phyloP scores from a whole-genome alignment of 148 eudicot species.

The Fagopyrum esculentum region DNA sequence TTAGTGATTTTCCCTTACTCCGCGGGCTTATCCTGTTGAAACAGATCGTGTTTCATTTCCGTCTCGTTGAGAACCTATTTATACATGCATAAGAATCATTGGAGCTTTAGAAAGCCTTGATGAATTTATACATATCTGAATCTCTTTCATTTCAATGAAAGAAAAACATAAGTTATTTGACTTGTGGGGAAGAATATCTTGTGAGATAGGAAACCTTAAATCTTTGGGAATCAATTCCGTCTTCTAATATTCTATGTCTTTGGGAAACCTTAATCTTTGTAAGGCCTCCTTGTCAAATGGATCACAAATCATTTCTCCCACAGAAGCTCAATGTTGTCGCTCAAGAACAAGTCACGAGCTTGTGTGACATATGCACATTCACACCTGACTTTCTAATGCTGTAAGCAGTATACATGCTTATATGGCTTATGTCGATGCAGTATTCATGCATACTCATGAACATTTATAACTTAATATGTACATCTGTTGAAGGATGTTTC shows the following conservation, averaged over 20 bases:
- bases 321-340: conserved; percentile 79
- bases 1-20: not conserved
- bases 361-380: not conserved
- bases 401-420: not conserved
- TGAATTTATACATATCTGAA: too few species aligned
- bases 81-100: not conserved
- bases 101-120: not conserved
- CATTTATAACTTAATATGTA: not conserved
- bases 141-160: too few species aligned
- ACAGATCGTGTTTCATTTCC: not conserved
- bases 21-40: not conserved
- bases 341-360: conserved; percentile 39
- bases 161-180: too few species aligned
- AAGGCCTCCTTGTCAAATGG: conserved; percentile 95
- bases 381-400: not conserved
- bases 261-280: conserved; percentile 37
- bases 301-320: conserved; percentile 90
- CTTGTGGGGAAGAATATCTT: too few species aligned
- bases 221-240: not conserved
- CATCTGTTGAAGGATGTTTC: not conserved
- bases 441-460: not conserved
- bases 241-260: not conserved
- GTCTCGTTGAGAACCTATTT: not conserved
- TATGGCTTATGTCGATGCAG: conserved; percentile 15
- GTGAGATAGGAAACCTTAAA: too few species aligned